Evolutionary conservation across 225 moss, liverwort and hornwort genomes (phyloP), one percentile per base, ranked within the genome.

Genomic region (Asterella californica): DNA sequence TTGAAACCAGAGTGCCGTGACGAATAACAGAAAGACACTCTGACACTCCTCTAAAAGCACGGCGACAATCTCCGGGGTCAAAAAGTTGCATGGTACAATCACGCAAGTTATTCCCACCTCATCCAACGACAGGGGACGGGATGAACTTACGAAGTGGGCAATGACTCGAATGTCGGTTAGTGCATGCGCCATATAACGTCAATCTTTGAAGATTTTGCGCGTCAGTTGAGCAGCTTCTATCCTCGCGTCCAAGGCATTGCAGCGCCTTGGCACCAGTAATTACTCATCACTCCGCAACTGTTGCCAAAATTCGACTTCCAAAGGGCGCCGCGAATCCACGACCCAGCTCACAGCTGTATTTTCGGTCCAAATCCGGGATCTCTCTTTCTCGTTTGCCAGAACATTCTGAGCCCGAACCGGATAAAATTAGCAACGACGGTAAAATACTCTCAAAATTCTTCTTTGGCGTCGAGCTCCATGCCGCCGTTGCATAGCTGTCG

Each of bases 81-180:
- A 47, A 72, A 25, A 15, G 38, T 25, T 10, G 9, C 72, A 72
- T 22, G 2, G 24, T 61, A 24, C 3, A 12, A 61, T 61, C 27
- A 6, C 25, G 21, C 37, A 34, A 42, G 22, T 24, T 71, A 34
- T 47, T 47, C 11, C 70, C 5, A 19, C 1, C 0, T 9, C 60
- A 61, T 8, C 8, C 60, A 11, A 24, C 22, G 60, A 61, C 45
- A 74, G 30, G 19, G 22, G 45, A 34, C 18, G 52, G n/a, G 36
- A 53, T 27, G 52, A 32, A 68, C 79, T 69, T 79, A 79, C 79
- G 37, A 79, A 79, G n/a, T 79, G 79, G 5, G 79, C 79, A 15
- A 79, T 79, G 52, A 79, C 69, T 30, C 79, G 70, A 69, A 53
- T 54, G 49, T 68, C 53, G 4, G 10, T 12, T 21, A 19, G 29